These are phyloP conservation scores for Sarocladium brachiariae DNA, from an alignment of 2,329 filamentous ascomycete species.

Conservation along the genomic window DNA sequence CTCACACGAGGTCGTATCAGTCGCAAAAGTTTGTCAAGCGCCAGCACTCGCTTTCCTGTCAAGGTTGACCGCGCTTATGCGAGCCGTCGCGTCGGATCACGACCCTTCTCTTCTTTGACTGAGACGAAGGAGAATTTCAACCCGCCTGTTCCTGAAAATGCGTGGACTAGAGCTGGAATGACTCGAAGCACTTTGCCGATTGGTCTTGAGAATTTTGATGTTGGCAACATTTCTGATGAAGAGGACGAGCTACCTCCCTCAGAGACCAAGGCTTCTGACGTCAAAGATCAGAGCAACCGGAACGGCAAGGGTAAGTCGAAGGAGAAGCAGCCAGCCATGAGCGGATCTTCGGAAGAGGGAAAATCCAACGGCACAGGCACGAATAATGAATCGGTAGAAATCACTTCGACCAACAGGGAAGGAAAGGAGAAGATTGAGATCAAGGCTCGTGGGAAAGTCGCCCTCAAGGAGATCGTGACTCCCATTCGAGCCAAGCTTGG, in stretches of 20 bases:
- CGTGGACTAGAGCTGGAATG: neutral
- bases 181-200: neutral
- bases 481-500: neutral
- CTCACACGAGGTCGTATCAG: neutral
- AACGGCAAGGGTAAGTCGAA: neutral
- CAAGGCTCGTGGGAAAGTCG: no score
- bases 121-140: no score
- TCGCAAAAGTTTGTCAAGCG: neutral
- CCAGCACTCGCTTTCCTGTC: slow-evolving; percentile 2
- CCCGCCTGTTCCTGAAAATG: no score
- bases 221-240: neutral
- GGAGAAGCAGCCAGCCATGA: neutral
- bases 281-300: neutral
- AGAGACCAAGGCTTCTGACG: neutral
- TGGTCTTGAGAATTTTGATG: neutral
- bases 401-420: no score
- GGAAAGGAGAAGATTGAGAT: no score
- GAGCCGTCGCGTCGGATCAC: neutral
- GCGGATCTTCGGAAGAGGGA: neutral
- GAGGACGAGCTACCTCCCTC: no score
- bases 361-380: no score
- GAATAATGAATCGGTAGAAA: no score
- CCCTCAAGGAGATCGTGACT: neutral
- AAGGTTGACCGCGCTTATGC: neutral
- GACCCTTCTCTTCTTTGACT: no score